Conservation (phyloP, 805 yeast genomes). For the Metschnikowia lochheadii region DNA sequence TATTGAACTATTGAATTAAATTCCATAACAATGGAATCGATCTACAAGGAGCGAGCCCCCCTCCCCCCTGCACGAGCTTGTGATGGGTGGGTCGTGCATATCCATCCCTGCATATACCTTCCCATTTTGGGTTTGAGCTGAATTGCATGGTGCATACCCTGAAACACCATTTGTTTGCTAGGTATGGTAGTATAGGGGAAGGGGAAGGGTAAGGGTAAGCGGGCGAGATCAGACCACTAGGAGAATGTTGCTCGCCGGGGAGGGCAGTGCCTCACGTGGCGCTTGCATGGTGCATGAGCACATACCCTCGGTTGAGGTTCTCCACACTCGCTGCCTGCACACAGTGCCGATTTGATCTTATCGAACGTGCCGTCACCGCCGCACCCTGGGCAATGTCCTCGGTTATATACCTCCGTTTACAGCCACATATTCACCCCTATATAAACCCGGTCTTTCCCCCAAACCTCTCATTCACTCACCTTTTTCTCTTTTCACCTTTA, state of each 20-base stretch:
- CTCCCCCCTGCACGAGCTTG: no score
- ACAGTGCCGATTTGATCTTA: not conserved
- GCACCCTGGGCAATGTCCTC: conserved; percentile 2
- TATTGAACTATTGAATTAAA: no score
- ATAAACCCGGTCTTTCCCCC: not conserved
- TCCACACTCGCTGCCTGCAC: conserved; percentile 1
- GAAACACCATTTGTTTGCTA: not conserved
- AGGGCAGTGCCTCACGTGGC: not conserved
- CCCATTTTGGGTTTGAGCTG: no score
- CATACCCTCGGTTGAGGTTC: not conserved
- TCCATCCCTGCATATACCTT: no score
- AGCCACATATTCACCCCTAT: conserved; percentile 5
- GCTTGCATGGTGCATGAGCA: not conserved
- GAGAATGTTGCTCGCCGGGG: not conserved
- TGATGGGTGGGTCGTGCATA: no score
- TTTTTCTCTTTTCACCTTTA: not conserved
- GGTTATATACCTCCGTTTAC: conserved; percentile 2
- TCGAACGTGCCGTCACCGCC: not conserved
- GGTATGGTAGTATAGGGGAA: not conserved
- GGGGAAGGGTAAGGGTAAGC: no score
- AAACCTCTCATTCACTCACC: not conserved
- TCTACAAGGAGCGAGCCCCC: no score
- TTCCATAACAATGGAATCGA: no score
- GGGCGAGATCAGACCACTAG: not conserved
- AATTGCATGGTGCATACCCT: not conserved